Evolutionary conservation across 345 rosid genomes (phyloP), one percentile per base, ranked within the genome.

Genomic region (Trapa incisa): DNA sequence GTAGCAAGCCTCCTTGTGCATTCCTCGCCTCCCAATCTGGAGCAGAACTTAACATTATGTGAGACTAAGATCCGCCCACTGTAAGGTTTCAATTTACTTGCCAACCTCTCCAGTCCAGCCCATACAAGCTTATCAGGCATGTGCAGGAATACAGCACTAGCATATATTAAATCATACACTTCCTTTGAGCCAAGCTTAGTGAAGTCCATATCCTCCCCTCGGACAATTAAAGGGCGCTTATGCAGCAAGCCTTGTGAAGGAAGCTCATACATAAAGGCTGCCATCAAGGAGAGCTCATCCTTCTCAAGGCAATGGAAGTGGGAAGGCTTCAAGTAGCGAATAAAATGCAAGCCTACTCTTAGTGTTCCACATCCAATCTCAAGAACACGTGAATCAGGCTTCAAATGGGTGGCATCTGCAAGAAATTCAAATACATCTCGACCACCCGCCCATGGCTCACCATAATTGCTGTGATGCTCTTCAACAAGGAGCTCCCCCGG

Each of bases 381-480:
- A 2, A 93, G 97, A 32, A 90, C 97, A 43, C 58, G 83, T 5
- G 90, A 83, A 16, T 69, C 64, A 12, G 89, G 86, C 61, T 80
- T 75, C 1, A 93, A 66, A 54, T 71, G 72, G 43, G 79, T 60
- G 62, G 92, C 68, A 67, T 84, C 85, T 3, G 96, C 94, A 2
- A 93, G 92, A 72, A 90, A 93, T 77, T 93, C 98, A 60, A 93
- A 90, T 68, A 93, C 91, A 37, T 93, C 97, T 22, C 91, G 82
- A 38, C 98, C 98, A 73, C 97, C 97, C 0, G 94, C 97, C 98
- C 98, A 93, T 1, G 97, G 97, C 71, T 93, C 98, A 71, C 97
- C 97, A 12, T 93, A 93, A 77, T 93, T 84, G 78, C 98, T 88
- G 62, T 93, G 98, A 72, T 93, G 98, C 83, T 87, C 84, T 67